Evolutionary conservation across 1,284 basidiomycete genomes (phyloP), one percentile per base, ranked within the genome.

Genomic region (Butyriboletus appendiculatus): DNA sequence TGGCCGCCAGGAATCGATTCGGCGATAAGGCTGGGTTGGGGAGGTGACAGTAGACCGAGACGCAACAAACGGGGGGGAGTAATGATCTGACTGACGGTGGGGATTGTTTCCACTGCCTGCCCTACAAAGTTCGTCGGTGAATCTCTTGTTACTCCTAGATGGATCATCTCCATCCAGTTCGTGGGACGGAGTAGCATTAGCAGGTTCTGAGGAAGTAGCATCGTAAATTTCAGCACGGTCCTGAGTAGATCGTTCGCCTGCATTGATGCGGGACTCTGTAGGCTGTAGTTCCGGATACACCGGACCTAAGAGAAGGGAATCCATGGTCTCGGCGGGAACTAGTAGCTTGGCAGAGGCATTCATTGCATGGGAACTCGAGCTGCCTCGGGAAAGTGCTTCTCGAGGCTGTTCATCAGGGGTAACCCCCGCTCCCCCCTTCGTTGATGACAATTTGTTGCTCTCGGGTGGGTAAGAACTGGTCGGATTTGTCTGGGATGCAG

Each of bases 251-350:
- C 30, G 50, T 42, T 58, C 56, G 22, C 35, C 26, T 16, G 26
- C 5, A 50, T 48, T 28, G 33, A 28, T 9, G 15, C 6, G 51
- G 34, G 41, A 30, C 26, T 49, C 53, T 22, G 22, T 30, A 20
- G 34, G 24, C n/a, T 53, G 60, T 40, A 43, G 24, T 26, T 56
- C 54, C 26, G 45, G 22, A 35, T 66, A 49, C 34, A 51, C 48
- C 18, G 38, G 50, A 22, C 44, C 32, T 15, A 56, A 47, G 22
- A 54, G 56, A 54, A 56, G 57, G 14, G 65, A 59, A 39, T 50
- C 50, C 16, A 37, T 26, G 18, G 40, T 22, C 38, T 62, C 56
- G 24, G 35, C 2, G 14, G 52, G 40, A 37, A 20, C 37, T 42
- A 49, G 52, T 16, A 33, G 33, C 28, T 51, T 52, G 12, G 42